A percentile compares a stretch with the other conserved stretches of the same genome.
These are phyloP conservation scores for Arthrinium phaeospermum DNA, from an alignment of 2,329 filamentous ascomycete genomes.

Conservation along the genomic window DNA sequence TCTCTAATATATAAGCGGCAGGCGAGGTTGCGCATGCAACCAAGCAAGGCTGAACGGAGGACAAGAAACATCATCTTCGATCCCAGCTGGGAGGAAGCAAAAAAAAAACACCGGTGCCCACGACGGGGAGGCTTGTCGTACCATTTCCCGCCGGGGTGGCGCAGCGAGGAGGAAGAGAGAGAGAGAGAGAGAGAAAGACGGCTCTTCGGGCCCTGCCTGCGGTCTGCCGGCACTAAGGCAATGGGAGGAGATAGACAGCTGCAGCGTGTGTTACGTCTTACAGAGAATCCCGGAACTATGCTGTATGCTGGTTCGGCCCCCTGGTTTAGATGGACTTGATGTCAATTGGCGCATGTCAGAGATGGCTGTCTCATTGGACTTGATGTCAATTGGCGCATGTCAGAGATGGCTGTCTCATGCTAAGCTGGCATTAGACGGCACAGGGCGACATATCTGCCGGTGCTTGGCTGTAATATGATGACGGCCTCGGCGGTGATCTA, in stretches of 20 bases:
- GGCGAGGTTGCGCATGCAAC: neutral
- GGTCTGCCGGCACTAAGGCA: neutral
- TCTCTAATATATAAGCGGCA: neutral
- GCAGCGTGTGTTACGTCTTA: neutral
- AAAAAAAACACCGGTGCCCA: too few species aligned
- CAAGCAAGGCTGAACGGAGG: neutral
- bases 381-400: neutral
- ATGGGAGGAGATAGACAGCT: neutral
- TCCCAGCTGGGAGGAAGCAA: neutral
- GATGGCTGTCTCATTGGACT: neutral
- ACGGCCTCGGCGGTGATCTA: neutral
- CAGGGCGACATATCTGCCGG: neutral
- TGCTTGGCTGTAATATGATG: neutral
- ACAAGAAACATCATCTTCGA: neutral
- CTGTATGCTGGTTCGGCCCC: slow-evolving; percentile 4
- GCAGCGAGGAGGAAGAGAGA: neutral
- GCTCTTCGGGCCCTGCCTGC: neutral
- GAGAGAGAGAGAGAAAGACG: neutral
- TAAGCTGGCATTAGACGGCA: neutral
- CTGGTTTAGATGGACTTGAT: neutral
- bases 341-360: neutral
- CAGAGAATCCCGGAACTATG: neutral
- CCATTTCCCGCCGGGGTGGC: neutral
- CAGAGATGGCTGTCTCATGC: neutral
- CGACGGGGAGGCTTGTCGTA: neutral